phyloP scores from a whole-genome alignment of 148 eudicot genomes.

The Amaranthus palmeri region DNA sequence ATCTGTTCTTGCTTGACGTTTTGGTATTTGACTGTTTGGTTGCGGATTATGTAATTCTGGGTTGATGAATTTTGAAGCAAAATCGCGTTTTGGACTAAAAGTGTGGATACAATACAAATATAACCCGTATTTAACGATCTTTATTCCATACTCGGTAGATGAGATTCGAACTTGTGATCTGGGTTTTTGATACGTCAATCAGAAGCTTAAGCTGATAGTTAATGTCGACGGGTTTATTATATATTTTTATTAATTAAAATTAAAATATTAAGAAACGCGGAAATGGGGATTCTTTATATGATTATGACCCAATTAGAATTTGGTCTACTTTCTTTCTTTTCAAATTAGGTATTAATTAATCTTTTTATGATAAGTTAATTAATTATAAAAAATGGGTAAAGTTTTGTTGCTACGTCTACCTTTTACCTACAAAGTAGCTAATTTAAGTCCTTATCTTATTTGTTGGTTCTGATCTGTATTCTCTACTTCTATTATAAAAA shows the following conservation, averaged over 20 bases:
- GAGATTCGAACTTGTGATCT: no score
- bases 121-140: no score
- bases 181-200: no score
- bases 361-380: background rate
- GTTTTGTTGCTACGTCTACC: no score
- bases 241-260: background rate
- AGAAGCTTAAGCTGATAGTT: no score
- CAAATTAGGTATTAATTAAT: constrained; percentile 8
- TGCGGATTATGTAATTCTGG: constrained; percentile 22
- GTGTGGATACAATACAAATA: no score
- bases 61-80: constrained; percentile 22
- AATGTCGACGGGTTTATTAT: no score
- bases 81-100: no score
- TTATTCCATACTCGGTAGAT: no score
- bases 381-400: background rate
- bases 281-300: constrained; percentile 19
- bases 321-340: background rate
- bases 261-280: constrained; percentile 4
- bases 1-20: background rate
- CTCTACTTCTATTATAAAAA: background rate
- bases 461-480: constrained; percentile 22
- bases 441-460: constrained; percentile 14
- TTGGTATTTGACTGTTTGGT: constrained; percentile 6
- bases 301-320: constrained; percentile 34
- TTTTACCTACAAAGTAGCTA: no score